Evolutionary conservation across 768 basidiomycete species (phyloP), one percentile per base, ranked within the genome.

Genomic region (Pulveroboletus sp.): DNA sequence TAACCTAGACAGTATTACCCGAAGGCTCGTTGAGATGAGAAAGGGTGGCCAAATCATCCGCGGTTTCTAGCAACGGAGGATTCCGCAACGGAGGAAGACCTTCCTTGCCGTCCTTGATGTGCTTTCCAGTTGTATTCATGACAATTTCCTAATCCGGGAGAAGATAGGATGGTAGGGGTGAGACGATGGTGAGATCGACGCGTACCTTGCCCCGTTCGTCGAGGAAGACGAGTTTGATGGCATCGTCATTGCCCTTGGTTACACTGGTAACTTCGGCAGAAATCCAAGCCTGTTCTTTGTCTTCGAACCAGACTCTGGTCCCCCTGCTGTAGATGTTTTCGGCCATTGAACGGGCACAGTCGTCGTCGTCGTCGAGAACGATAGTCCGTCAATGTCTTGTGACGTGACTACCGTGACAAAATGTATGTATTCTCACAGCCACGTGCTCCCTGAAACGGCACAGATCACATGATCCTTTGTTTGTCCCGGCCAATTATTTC

Each of bases 1-100:
- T 29, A 10, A 25, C 33, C 14, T n/a, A 35, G 40, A 12, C 16
- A 62, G 79, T 42, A 17, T 44, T 58, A 94, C 95, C 95, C 61
- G 89, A 91, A 45, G 97, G 95, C 68, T 99, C 97, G 67, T 98
- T 98, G 57, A 99, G 77, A 76, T 98, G 94, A 40, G 93, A 97
- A 60, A 99, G 83, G 47, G 94, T 97, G 40, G 97, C 94, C 65
- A 99, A 78, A 76, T 99, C 97, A 71, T 99, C 97, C 25, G 94
- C 92, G 16, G 91, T 92, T 74, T 99, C 97, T 52, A 99, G 75
- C 43, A 97, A 72, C 29, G 95, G 97, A 27, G 97, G 97, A 72
- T 99, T 98, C 57, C 94, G 87, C 61, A 99, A 73, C 36, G 94
- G 97, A 37, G 97, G 97, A 8, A 97, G 77, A 43, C 79, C 81